A percentile compares a stretch with the other conserved stretches of the same genome.
phyloP scores from a whole-genome alignment of 75 land plant genomes.

The Azolla pinnata region DNA sequence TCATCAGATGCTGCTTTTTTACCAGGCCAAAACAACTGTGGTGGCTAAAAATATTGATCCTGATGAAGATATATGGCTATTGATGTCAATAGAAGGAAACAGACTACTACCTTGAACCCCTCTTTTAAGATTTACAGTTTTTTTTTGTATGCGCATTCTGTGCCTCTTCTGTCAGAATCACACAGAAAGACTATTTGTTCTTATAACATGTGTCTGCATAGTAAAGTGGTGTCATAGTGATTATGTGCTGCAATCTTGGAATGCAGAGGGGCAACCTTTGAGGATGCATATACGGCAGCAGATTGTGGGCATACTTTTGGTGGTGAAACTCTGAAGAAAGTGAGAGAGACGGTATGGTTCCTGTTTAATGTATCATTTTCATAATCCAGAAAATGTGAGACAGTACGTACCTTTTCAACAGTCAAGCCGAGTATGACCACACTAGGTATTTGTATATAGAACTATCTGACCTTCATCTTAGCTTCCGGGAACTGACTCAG shows the following conservation, averaged over 20 bases:
- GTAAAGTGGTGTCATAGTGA: not conserved
- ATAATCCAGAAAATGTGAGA: too few relatives aligned
- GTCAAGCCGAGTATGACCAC: too few relatives aligned
- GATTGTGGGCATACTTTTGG: conserved; percentile 36
- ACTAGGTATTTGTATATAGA: too few relatives aligned
- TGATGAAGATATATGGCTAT: not conserved
- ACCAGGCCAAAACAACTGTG: too few relatives aligned
- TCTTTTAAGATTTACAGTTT: not conserved
- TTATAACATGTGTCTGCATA: too few relatives aligned
- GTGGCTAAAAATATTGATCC: not conserved
- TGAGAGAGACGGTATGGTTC: conserved; percentile 21
- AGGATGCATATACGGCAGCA: conserved; percentile 25
- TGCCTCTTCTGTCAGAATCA: not conserved
- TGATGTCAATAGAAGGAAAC: not conserved
- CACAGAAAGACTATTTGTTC: not conserved
- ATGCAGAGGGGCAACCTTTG: conserved; percentile 29
- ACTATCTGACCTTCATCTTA: too few relatives aligned
- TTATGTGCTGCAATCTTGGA: not conserved
- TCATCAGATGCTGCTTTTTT: not conserved
- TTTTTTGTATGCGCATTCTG: not conserved
- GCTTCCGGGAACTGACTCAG: too few relatives aligned
- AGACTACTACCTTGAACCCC: not conserved
- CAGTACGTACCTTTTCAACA: too few relatives aligned
- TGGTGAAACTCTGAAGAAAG: conserved; percentile 23
- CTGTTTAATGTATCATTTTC: too few relatives aligned